phyloP scores from a whole-genome alignment of 305 asterid species.

The Coffea humblotiana region DNA sequence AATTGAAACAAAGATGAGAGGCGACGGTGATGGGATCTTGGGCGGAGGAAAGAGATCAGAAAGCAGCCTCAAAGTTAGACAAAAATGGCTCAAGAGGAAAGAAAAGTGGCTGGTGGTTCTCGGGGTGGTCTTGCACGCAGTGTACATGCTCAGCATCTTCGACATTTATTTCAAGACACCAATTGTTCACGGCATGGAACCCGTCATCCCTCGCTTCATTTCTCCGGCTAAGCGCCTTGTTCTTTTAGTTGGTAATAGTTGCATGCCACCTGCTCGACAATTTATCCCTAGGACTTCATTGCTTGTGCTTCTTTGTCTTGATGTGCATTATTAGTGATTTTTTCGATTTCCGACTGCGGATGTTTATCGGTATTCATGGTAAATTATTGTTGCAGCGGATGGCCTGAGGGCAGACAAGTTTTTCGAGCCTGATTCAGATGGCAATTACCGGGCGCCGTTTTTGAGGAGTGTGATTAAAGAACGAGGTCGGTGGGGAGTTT shows the following conservation, averaged over 20 bases:
- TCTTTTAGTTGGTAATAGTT: conserved; percentile 61
- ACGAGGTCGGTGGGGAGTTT: conserved; percentile 96
- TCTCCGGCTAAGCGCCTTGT: conserved; percentile 91
- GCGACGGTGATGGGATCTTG: conserved; percentile 53
- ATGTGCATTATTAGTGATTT: conserved; percentile 2
- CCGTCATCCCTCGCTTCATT: conserved; percentile 66
- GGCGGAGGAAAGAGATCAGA: conserved; percentile 50
- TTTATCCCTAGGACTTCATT: conserved; percentile 30
- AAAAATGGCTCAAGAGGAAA: conserved; percentile 55
- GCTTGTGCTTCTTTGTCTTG: background rate
- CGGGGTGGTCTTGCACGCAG: conserved; percentile 87
- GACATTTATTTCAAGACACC: conserved; percentile 96
- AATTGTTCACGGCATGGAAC: conserved; percentile 96
- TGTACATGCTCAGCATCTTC: conserved; percentile 97
- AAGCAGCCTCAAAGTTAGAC: conserved; percentile 35
- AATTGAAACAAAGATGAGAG: conserved; percentile 9
- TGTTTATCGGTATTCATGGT: background rate
- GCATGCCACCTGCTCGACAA: conserved; percentile 42
- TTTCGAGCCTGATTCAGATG: conserved; percentile 82
- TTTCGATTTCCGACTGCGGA: background rate
- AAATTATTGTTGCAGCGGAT: conserved; percentile 64
- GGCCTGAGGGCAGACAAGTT: conserved; percentile 98
- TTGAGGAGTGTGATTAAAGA: conserved; percentile 85
- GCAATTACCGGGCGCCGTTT: conserved; percentile 85
- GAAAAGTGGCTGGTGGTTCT: conserved; percentile 87